These are phyloP conservation scores for Suillus discolor DNA, from an alignment of 768 basidiomycete species.

Conservation along the genomic window DNA sequence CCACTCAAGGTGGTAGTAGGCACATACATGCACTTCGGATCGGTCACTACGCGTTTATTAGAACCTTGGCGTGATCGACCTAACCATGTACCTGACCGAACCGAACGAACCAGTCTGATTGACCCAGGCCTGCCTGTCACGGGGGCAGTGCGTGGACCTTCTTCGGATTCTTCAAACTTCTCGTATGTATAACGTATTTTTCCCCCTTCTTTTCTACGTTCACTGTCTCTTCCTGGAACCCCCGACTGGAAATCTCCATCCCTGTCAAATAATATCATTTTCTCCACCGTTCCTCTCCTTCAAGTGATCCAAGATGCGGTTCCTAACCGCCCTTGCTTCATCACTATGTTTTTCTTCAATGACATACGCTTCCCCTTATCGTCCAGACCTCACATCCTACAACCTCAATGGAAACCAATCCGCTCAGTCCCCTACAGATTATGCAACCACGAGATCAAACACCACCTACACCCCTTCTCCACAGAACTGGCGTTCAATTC, in stretches of 20 bases:
- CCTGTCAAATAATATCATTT: not conserved
- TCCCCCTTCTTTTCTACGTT: not conserved
- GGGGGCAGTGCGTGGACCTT: too few species aligned
- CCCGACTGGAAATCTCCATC: not conserved
- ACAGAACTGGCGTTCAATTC: slow-evolving; percentile 80
- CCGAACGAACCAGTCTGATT: not conserved
- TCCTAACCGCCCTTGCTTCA: slow-evolving; percentile 38
- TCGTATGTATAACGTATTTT: not conserved
- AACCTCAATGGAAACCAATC: slow-evolving; percentile 81
- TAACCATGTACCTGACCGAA: too few species aligned
- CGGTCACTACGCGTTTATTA: too few species aligned
- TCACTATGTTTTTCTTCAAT: slow-evolving; percentile 33
- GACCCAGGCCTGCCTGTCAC: too few species aligned
- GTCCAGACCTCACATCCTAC: slow-evolving; percentile 64
- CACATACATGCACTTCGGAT: too few species aligned
- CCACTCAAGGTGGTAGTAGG: too few species aligned
- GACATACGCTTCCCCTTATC: slow-evolving; percentile 65
- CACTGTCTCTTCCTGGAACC: not conserved
- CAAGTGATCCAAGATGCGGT: slow-evolving; percentile 42
- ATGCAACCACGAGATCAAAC: slow-evolving; percentile 61
- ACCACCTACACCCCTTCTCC: slow-evolving; percentile 79
- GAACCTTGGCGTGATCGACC: too few species aligned
- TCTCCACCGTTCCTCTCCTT: not conserved
- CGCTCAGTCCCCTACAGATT: slow-evolving; percentile 67
- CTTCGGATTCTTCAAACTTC: too few species aligned